Evolutionary conservation across 2,329 filamentous ascomycete genomes (phyloP).

Genomic region (Colletotrichum limetticola): DNA sequence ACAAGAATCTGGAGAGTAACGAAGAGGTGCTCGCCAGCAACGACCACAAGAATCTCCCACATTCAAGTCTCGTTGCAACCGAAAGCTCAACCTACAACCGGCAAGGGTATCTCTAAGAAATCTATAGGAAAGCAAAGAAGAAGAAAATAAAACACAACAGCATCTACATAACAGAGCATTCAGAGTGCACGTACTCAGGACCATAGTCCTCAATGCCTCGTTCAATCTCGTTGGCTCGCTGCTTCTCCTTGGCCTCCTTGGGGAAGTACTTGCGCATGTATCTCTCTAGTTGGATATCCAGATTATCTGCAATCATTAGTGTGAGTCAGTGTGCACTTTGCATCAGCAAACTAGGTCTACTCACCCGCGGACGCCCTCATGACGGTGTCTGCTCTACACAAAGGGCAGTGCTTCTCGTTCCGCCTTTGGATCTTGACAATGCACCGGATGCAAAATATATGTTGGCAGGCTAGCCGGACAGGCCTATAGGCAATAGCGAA

Average conservation of each 20-base stretch:
- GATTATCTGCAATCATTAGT: slow-evolving; percentile 61
- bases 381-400: slow-evolving; percentile 79
- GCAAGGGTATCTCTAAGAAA: slow-evolving; percentile 30
- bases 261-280: slow-evolving; percentile 83
- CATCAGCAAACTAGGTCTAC: slow-evolving; percentile 35
- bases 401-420: slow-evolving; percentile 75
- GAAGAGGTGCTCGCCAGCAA: neutral
- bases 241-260: slow-evolving; percentile 74
- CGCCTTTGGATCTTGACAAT: slow-evolving; percentile 82
- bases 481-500: slow-evolving; percentile 83
- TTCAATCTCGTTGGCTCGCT: slow-evolving; percentile 78
- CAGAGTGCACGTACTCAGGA: slow-evolving; percentile 67
- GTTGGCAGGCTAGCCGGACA: slow-evolving; percentile 78
- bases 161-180: slow-evolving; percentile 70
- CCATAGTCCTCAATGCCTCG: slow-evolving; percentile 80
- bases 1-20: neutral
- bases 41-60: neutral
- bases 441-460: slow-evolving; percentile 87
- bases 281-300: slow-evolving; percentile 74
- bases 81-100: neutral
- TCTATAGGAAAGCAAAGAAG: slow-evolving; percentile 5
- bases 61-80: neutral
- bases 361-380: slow-evolving; percentile 74
- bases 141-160: neutral
- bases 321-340: neutral